Conservation (phyloP, 2,329 filamentous ascomycete genomes). For the Exophiala sp. region DNA sequence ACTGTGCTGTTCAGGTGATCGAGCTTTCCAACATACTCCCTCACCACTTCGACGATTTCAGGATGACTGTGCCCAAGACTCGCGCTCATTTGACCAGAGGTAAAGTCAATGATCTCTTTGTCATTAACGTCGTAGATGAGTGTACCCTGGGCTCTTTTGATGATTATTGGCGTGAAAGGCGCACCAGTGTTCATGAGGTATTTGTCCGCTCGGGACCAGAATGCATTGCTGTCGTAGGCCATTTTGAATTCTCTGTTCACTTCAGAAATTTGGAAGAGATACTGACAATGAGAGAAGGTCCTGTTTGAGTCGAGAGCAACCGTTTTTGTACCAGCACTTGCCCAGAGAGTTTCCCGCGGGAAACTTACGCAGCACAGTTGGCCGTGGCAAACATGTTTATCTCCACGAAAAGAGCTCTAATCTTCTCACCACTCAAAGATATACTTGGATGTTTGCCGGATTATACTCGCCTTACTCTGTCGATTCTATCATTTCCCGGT, state of each 20-base stretch:
- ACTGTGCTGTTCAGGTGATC: constrained; percentile 59
- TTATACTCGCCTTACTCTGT: too few species aligned
- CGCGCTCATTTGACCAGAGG: constrained; percentile 58
- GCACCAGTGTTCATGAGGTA: constrained; percentile 8
- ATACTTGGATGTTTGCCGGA: not conserved
- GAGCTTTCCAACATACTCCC: constrained; percentile 48
- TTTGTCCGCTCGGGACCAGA: constrained; percentile 11
- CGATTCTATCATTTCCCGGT: not conserved
- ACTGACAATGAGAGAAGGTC: not conserved
- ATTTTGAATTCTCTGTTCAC: constrained; percentile 3
- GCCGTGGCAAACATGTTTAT: not conserved
- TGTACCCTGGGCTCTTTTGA: constrained; percentile 45
- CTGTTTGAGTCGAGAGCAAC: not conserved
- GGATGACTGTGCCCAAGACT: constrained; percentile 53
- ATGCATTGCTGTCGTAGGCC: not conserved
- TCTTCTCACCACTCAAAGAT: not conserved
- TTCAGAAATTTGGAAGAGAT: not conserved
- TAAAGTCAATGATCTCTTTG: constrained; percentile 54
- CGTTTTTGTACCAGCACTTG: not conserved
- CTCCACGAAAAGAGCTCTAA: not conserved
- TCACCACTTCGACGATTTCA: constrained; percentile 53
- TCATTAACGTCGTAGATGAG: constrained; percentile 43
- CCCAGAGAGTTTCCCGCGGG: not conserved
- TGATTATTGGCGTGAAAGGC: constrained; percentile 13
- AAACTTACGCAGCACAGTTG: not conserved